Evolutionary conservation across 164 flowering plant species (phyloP), one percentile per base, ranked within the genome.

Genomic region (Stephania japonica): DNA sequence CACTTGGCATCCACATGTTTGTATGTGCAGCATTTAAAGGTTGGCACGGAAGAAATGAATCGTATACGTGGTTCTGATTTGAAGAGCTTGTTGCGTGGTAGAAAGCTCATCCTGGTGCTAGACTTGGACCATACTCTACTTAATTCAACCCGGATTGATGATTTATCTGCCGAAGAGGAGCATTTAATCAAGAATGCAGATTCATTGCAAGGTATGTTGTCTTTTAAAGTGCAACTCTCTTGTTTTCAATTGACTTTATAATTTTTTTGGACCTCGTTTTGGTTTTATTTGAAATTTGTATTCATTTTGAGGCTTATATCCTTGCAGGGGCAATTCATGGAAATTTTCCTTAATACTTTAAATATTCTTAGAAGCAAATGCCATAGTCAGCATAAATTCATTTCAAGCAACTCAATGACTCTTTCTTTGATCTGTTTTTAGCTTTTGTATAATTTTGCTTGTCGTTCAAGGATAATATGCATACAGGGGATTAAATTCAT

Each of bases 101-200:
- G 75, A 68, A 94, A 91, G 76, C 91, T 94, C 19, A 82, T 75
- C 80, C 76, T 93, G 82, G 86, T 90, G 61, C 88, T 93, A 59
- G 97, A 93, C 78, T 83, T 93, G 68, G 97, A 94, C 74, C 97
- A 92, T 69, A 94, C 97, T 0, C 81, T 94, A 47, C 88, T 94
- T 41, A 92, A 92, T 80, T 91, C 97, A 59, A 85, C 94, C 26
- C 75, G 77, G 27, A 74, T 91, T 70, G 1, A 16, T 12, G 83
- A 88, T 77, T 21, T 92, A 66, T 76, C 84, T 7, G 43, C 81
- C 11, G 88, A 88, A 19, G 98, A 94, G 78, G 87, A 79, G 67
- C 84, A 91, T 77, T 78, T 94, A 42, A 85, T 75, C 71, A 76
- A 73, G 67, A 84, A 85, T 50, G 32, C 81, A 27, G 84, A 87